Base-by-base conservation (phyloP, 2,329 filamentous ascomycete species). In the Rhytidhysteron rufulum region DNA sequence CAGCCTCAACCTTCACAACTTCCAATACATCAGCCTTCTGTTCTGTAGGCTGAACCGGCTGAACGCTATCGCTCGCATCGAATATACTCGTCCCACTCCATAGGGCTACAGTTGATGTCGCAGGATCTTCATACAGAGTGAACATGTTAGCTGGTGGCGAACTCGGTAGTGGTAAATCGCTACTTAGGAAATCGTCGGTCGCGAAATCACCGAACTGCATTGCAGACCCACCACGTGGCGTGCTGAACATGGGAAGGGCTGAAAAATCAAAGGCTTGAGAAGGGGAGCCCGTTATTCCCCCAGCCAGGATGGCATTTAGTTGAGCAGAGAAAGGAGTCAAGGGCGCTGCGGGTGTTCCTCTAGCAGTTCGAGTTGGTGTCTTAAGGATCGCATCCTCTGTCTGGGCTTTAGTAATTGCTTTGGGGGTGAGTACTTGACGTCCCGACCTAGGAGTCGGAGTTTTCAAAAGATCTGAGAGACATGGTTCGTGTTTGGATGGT, bases 241-340 rank as follows among this genome's bases (percentile, higher is more conserved):
- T 41, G 21, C 24, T 27, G 16, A 40, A 32, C 10, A 22, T 8
- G 11, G 21, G 16, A 20, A 34, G 41, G 13, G 19, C 22, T 7
- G 35, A 35, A 20, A 32, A 39, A 25, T 42, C 42, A 7, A 61
- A 55, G 9, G 57, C 59, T 50, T 55, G 41, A 59, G 63, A 19
- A 1, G 60, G 53, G 19, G 63, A 60, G 68, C 69, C 34, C n/a
- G 50, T 49, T 9, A 40, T 31, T 4, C 41, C 43, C 44, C 83
- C 78, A 6, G 76, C 81, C 16, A 86, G 69, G 44, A 87, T 70
- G 51, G 84, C 76, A 48, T 77, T 78, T 25, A 88, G 72, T 17
- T 81, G 78, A 27, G 77, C 72, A 2, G 79, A 80, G 53, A 84
- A 77, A 0, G 82, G 81, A 5, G 80, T 80, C 40, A 68, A 59